Evolutionary conservation across 139 green algal genomes (phyloP).

Genomic region (Parachlorella kessleri): DNA sequence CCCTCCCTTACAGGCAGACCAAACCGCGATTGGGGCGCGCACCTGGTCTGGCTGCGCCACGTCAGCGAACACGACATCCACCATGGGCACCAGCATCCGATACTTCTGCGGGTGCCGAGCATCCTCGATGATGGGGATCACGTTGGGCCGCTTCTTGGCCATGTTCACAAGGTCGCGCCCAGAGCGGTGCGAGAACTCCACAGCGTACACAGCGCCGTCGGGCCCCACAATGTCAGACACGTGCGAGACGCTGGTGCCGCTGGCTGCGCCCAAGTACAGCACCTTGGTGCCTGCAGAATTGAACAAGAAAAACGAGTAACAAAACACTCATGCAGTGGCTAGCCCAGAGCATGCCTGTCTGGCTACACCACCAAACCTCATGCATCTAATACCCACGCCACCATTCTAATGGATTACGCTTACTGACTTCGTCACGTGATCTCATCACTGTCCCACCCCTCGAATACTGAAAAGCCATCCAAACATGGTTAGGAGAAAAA

Average conservation of each 20-base stretch:
- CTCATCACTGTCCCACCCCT: too few species aligned
- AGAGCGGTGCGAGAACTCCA: conserved; percentile 98
- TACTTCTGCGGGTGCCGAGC: conserved; percentile 98
- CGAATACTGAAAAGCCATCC: too few species aligned
- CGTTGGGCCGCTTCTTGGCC: conserved; percentile 99
- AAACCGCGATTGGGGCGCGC: too few species aligned
- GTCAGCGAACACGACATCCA: conserved; percentile 99
- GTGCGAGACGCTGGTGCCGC: conserved; percentile 93
- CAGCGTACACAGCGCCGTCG: conserved; percentile 95
- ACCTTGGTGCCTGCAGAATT: conserved; percentile 59
- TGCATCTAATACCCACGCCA: too few species aligned
- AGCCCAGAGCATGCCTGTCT: too few species aligned
- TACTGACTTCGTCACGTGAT: too few species aligned
- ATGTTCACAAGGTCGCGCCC: conserved; percentile 99
- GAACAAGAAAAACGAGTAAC: too few species aligned
- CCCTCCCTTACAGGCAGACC: background rate
- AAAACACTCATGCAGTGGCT: too few species aligned
- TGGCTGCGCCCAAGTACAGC: conserved; percentile 96
- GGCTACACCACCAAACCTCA: too few species aligned
- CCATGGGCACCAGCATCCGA: conserved; percentile 99
- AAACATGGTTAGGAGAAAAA: too few species aligned
- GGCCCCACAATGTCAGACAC: conserved; percentile 93
- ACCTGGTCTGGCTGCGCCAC: conserved; percentile 95
- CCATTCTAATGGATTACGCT: too few species aligned
- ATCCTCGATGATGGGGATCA: conserved; percentile 99